Evolutionary conservation across 306 rosid genomes (phyloP).

Genomic region (Sicyos edulis): DNA sequence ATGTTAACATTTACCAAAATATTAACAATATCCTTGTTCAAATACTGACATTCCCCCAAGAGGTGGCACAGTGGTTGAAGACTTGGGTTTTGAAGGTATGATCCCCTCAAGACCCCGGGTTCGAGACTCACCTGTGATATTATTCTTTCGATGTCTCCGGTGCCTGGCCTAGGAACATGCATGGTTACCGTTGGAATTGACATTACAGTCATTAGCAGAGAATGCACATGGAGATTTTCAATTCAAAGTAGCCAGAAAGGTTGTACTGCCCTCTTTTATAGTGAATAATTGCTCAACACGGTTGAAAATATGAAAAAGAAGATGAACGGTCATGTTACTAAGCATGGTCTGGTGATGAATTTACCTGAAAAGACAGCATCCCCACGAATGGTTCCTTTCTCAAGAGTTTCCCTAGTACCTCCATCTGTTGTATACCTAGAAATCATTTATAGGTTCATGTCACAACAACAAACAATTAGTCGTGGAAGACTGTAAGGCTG

Average conservation of each 20-base stretch:
- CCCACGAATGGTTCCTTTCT: slow-evolving; percentile 83
- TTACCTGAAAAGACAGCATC: slow-evolving; percentile 72
- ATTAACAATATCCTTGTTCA: neutral
- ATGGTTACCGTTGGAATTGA: no score
- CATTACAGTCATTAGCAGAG: neutral
- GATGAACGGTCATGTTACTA: neutral
- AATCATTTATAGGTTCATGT: slow-evolving; percentile 11
- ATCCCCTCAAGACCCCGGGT: no score
- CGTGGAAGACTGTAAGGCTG: neutral
- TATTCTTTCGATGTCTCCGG: no score
- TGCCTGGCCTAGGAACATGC: no score
- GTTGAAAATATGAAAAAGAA: neutral
- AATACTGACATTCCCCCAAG: neutral
- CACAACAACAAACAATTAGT: neutral
- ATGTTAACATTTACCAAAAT: no score
- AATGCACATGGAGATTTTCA: neutral
- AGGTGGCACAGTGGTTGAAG: no score
- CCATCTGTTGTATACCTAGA: slow-evolving; percentile 94
- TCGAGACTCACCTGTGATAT: no score
- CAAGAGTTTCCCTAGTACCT: slow-evolving; percentile 68
- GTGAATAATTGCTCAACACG: neutral
- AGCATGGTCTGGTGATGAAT: slow-evolving; percentile 9
- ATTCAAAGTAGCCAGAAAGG: slow-evolving; percentile 13
- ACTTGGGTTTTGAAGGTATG: no score
- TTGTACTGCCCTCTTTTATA: neutral